Base-by-base conservation (phyloP, 352 stramenopile species). In the Globisporangium solare region DNA sequence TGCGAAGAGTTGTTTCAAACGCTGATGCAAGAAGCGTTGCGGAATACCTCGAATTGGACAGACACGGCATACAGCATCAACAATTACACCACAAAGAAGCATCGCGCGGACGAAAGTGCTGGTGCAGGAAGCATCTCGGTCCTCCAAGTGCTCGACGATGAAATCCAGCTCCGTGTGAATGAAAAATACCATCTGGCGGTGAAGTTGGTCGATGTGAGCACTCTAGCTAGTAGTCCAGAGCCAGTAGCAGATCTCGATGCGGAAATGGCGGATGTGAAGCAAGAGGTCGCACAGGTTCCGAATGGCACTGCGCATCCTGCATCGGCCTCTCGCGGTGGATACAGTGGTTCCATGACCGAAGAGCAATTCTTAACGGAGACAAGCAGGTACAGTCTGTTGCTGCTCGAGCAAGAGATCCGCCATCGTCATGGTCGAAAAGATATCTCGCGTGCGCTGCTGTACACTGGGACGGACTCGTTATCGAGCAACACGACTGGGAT, bases 1-100 rank as follows among this genome's bases (percentile, higher is more conserved):
- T 93, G 81, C 40, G 83, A 93, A 70, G 85, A 95, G 59, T 61
- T 90, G 0, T 95, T 95, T 60, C 78, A 91, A 58, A 89, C 70
- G 8, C 45, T 92, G 31, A 92, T 95, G 85, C 76, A 87, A 53
- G 85, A 93, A 51, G 82, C 83, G 12, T 62, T 93, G 45, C 77
- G 80, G 50, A 79, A 69, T 24, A 71, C 78, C 3, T 73, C 68
- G 6, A 87, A 75, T 52, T 92, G 83, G 83, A 88, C 68, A 31
- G 75, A 89, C 55, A 83, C 69, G 17, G 76, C 76, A 2, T 83
- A 88, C 55, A 88, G 70, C 58, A 72, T 83, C 47, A 74, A 73
- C 59, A 87, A 84, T 54, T 83, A 87, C 48, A 46, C 63, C 22
- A 54, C 73, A 5, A 86, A 81, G 55, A 78, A 77, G 48, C 67